Evolutionary conservation across 495 filamentous ascomycete species (phyloP), one percentile per base, ranked within the genome.

Genomic region (Trichoderma gamsii): DNA sequence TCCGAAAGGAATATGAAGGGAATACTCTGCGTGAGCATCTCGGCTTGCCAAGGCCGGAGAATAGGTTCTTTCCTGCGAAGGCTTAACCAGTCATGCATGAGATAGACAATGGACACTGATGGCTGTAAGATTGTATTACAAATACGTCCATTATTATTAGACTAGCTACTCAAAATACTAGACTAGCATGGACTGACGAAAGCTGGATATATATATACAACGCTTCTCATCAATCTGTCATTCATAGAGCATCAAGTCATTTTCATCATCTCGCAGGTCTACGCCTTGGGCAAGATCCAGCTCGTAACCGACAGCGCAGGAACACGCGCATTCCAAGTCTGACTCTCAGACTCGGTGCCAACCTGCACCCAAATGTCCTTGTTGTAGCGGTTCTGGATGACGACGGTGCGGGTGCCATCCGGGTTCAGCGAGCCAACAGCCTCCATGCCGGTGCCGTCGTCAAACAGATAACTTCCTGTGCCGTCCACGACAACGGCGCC

Each of bases 251-350:
- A 56, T 21, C n/a, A 21, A 56, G 35, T 21, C 51, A 56, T 21
- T 25, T 35, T 25, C 21, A 56, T 21, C n/a, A 21, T 3, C 16
- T 21, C 9, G 4, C 49, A 27, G 4, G 8, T 21, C 35, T 32
- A 61, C 35, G 56, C 56, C 56, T 61, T 61, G 56, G 83, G 83
- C 66, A 86, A 71, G 29, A 86, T 69, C 83, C 83, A 86, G 29
- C 83, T 86, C 18, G 79, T 81, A 16, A 85, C 81, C 38, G 80
- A 82, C n/a, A 77, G 71, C 27, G 71, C 75, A 1, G 79, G 74
- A 18, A 83, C 68, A 66, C 79, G 79, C 1, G 83, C 83, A 66
- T 81, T 84, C 83, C 83, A 85, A 15, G 75, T 72, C 74, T 84
- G 73, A n/a, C 80, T 81, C 41, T 78, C 79, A 15, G 68, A 61